Conservation (phyloP, 2,329 filamentous ascomycete genomes). For the Sporothrix pseudoabietina region DNA sequence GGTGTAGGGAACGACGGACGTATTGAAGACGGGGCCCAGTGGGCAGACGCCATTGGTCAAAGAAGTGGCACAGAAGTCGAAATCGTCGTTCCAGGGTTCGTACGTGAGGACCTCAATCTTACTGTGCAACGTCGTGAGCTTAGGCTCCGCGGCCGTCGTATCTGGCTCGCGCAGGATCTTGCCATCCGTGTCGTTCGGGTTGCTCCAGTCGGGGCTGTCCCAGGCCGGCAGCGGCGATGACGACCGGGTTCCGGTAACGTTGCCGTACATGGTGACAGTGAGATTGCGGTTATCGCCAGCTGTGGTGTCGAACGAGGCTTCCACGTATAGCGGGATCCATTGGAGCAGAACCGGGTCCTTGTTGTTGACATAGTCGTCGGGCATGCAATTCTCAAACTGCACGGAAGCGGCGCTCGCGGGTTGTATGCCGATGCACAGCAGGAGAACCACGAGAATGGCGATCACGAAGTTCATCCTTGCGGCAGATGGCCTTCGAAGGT, state of each 20-base stretch:
- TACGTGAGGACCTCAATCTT: slow-evolving; percentile 77
- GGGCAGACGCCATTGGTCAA: slow-evolving; percentile 70
- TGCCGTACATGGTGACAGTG: slow-evolving; percentile 82
- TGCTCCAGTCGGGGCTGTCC: slow-evolving; percentile 61
- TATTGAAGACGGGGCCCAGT: slow-evolving; percentile 69
- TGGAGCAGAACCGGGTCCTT: slow-evolving; percentile 66
- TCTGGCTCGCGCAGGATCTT: slow-evolving; percentile 73
- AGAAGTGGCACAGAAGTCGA: slow-evolving; percentile 67
- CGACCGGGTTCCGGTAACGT: slow-evolving; percentile 75
- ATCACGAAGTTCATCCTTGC: slow-evolving; percentile 12
- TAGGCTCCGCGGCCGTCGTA: slow-evolving; percentile 49
- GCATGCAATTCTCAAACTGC: slow-evolving; percentile 82
- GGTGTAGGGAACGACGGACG: slow-evolving; percentile 40
- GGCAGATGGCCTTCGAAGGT: neutral
- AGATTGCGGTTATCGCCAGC: slow-evolving; percentile 62
- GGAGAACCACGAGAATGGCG: slow-evolving; percentile 45
- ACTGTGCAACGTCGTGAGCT: slow-evolving; percentile 72
- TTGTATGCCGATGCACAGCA: slow-evolving; percentile 45
- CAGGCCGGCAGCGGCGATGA: slow-evolving; percentile 60
- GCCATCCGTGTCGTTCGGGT: slow-evolving; percentile 63
- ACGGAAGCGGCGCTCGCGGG: slow-evolving; percentile 66
- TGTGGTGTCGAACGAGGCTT: slow-evolving; percentile 69
- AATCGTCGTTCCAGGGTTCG: slow-evolving; percentile 60
- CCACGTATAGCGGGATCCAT: slow-evolving; percentile 74
- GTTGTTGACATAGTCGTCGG: slow-evolving; percentile 51